A percentile compares a stretch with the other conserved stretches of the same genome.
phyloP scores from a whole-genome alignment of 106 monocot genomes.

The Amphibolis antarctica region DNA sequence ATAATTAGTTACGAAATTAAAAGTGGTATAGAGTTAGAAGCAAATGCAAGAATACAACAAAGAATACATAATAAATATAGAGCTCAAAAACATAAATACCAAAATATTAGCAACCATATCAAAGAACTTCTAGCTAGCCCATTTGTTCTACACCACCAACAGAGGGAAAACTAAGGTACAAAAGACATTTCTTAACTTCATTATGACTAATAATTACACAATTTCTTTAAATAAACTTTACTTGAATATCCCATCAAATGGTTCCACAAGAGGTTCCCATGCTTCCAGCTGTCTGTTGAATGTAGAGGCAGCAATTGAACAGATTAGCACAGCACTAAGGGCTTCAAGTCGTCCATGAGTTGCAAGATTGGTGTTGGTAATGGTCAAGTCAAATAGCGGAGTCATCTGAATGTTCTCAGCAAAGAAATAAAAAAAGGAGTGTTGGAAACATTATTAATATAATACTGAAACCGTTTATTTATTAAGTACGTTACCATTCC shows the following conservation, averaged over 20 bases:
- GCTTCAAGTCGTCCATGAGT: slow-evolving; percentile 72
- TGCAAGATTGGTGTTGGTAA: slow-evolving; percentile 76
- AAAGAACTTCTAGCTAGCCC: too few species aligned
- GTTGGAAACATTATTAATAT: neutral
- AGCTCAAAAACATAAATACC: too few species aligned
- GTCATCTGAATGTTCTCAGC: slow-evolving; percentile 40
- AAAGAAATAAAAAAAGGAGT: neutral
- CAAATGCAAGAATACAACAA: too few species aligned
- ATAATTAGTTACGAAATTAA: neutral
- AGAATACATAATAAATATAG: too few species aligned
- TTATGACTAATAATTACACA: neutral
- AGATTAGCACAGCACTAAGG: slow-evolving; percentile 81
- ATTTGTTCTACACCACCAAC: too few species aligned
- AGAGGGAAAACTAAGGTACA: too few species aligned
- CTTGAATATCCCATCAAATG: slow-evolving; percentile 99
- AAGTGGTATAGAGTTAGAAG: neutral
- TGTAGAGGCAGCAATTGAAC: slow-evolving; percentile 93
- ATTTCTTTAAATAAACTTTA: slow-evolving; percentile 13
- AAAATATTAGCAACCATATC: too few species aligned
- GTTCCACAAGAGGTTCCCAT: slow-evolving; percentile 97
- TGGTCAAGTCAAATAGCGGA: slow-evolving; percentile 60
- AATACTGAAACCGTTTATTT: neutral
- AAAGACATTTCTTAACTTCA: too few species aligned
- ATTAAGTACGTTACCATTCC: slow-evolving; percentile 37
- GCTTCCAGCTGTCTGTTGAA: slow-evolving; percentile 91